These are phyloP conservation scores for Pseudogymnoascus sp. DNA, from an alignment of 2,329 filamentous ascomycete genomes.

Conservation along the genomic window DNA sequence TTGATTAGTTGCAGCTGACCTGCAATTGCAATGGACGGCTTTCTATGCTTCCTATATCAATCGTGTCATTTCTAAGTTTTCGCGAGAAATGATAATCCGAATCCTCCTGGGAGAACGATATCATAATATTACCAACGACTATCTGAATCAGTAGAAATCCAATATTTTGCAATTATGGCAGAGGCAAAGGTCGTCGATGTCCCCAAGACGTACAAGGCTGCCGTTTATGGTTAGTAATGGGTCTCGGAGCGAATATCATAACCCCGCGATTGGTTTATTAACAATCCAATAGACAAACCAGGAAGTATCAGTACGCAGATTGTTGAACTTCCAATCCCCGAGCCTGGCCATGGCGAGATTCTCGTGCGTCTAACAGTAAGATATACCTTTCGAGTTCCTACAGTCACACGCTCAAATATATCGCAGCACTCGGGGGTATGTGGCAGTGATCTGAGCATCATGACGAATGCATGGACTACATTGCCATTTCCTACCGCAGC, in stretches of 20 bases:
- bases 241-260: neutral
- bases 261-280: neutral
- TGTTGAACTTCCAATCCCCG: conserved; percentile 32
- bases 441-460: conserved; percentile 55
- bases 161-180: neutral
- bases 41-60: neutral
- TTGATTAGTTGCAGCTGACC: neutral
- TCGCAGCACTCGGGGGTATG: conserved; percentile 54
- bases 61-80: neutral
- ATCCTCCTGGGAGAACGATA: neutral
- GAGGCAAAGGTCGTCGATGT: neutral
- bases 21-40: neutral
- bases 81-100: neutral
- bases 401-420: neutral
- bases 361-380: conserved; percentile 26
- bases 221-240: neutral
- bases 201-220: neutral
- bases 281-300: neutral
- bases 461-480: conserved; percentile 38
- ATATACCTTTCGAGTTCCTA: neutral
- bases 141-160: neutral
- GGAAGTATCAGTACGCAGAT: conserved; percentile 16
- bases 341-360: conserved; percentile 29
- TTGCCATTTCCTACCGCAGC: conserved; percentile 3
- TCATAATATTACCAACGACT: neutral